A percentile compares a stretch with the other conserved stretches of the same genome.
Conservation (phyloP, 345 rosid genomes). For the Hevea brasiliensis region DNA sequence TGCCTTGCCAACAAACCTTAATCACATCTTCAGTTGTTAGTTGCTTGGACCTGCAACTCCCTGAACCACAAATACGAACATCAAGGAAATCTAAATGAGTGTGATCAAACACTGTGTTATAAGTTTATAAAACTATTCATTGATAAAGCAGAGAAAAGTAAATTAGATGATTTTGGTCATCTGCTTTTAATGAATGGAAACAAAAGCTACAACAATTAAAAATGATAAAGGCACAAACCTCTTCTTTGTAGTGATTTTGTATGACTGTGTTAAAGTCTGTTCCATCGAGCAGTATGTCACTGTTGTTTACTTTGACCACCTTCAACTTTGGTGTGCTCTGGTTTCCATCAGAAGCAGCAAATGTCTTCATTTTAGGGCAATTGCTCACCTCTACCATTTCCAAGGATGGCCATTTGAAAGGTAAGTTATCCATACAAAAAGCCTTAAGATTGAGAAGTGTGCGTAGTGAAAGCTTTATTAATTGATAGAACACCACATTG, state of each 20-base stretch:
- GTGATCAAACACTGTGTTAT: no score
- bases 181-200: no score
- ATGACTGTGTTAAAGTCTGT: not conserved
- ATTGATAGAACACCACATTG: no score
- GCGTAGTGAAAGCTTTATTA: not conserved
- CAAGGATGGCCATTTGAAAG: slow-evolving; percentile 7
- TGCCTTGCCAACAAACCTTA: no score
- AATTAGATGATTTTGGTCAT: no score
- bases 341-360: not conserved
- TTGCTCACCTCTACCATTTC: not conserved
- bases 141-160: no score
- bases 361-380: not conserved
- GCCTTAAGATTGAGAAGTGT: not conserved
- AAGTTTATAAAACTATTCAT: no score
- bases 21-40: no score
- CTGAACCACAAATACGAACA: no score
- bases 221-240: not conserved
- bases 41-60: no score
- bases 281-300: not conserved
- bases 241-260: not conserved
- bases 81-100: no score
- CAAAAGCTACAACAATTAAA: no score
- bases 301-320: not conserved
- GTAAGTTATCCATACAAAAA: not conserved
- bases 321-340: slow-evolving; percentile 1